phyloP scores from a whole-genome alignment of 176 grass and related monocot species.

The Triticum turgidum region DNA sequence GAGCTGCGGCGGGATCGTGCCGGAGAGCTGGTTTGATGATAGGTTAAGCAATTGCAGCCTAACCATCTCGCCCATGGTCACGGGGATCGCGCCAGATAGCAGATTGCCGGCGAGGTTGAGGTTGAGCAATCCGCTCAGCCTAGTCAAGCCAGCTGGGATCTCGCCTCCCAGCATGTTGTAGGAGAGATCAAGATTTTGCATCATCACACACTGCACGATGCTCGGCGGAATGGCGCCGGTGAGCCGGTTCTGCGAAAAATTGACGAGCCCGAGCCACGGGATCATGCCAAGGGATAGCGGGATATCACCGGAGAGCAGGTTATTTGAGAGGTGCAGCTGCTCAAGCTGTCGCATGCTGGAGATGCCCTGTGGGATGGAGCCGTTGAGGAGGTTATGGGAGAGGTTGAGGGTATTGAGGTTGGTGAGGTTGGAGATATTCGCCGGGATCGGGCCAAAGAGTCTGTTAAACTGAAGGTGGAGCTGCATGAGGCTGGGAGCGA shows the following conservation, averaged over 20 bases:
- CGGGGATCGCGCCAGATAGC: slow-evolving; percentile 59
- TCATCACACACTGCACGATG: slow-evolving; percentile 21
- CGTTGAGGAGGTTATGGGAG: slow-evolving; percentile 56
- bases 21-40: slow-evolving; percentile 68
- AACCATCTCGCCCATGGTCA: slow-evolving; percentile 66
- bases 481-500: slow-evolving; percentile 49
- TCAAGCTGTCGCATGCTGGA: slow-evolving; percentile 58
- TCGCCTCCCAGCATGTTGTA: slow-evolving; percentile 54
- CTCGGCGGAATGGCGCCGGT: slow-evolving; percentile 32
- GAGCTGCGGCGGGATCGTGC: slow-evolving; percentile 64
- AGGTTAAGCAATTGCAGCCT: slow-evolving; percentile 76
- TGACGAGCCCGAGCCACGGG: slow-evolving; percentile 52
- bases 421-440: slow-evolving; percentile 7
- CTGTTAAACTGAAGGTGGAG: slow-evolving; percentile 76
- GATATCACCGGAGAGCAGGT: slow-evolving; percentile 71
- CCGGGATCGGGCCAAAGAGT: no score
- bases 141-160: slow-evolving; percentile 54
- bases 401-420: slow-evolving; percentile 78
- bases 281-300: slow-evolving; percentile 35
- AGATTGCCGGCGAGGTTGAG: slow-evolving; percentile 70
- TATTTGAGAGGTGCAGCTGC: slow-evolving; percentile 63
- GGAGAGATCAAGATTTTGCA: slow-evolving; percentile 67
- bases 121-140: slow-evolving; percentile 49
- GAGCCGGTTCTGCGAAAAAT: slow-evolving; percentile 65
- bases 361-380: slow-evolving; percentile 61